These are phyloP conservation scores for Begonia peltatifolia DNA, from an alignment of 306 rosid species.

Conservation along the genomic window DNA sequence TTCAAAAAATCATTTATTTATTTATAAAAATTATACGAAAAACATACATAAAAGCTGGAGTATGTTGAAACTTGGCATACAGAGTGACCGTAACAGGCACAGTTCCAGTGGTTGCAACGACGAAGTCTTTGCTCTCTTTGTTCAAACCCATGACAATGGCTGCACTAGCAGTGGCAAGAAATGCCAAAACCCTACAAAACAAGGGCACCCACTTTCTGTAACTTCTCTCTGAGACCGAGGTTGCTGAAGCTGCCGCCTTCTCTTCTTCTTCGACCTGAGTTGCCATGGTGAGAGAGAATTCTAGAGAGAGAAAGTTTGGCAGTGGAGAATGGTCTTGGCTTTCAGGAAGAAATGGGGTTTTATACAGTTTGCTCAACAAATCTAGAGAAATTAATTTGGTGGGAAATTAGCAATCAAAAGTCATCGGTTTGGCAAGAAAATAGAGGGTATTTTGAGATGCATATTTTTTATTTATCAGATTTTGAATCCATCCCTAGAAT, in stretches of 20 bases:
- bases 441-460: too few species aligned
- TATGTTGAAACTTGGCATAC: conserved; percentile 54
- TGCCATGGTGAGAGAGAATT: conserved; percentile 23
- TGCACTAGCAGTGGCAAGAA: conserved; percentile 59
- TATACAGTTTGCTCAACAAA: too few species aligned
- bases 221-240: conserved; percentile 3
- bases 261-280: conserved; percentile 25
- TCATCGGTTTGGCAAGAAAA: too few species aligned
- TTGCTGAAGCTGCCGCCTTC: conserved; percentile 10
- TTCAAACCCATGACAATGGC: conserved; percentile 73
- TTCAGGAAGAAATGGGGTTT: too few species aligned
- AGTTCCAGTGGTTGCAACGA: conserved; percentile 59
- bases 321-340: too few species aligned
- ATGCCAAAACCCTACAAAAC: conserved; percentile 44
- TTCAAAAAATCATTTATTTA: not conserved
- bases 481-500: too few species aligned
- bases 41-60: conserved; percentile 82
- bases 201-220: conserved; percentile 23
- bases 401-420: too few species aligned
- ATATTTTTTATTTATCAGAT: too few species aligned
- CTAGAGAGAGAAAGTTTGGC: too few species aligned
- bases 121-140: conserved; percentile 43
- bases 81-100: conserved; percentile 32
- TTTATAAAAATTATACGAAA: not conserved
- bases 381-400: too few species aligned